Conservation (phyloP, 345 rosid genomes). For the Citrus unshiu region DNA sequence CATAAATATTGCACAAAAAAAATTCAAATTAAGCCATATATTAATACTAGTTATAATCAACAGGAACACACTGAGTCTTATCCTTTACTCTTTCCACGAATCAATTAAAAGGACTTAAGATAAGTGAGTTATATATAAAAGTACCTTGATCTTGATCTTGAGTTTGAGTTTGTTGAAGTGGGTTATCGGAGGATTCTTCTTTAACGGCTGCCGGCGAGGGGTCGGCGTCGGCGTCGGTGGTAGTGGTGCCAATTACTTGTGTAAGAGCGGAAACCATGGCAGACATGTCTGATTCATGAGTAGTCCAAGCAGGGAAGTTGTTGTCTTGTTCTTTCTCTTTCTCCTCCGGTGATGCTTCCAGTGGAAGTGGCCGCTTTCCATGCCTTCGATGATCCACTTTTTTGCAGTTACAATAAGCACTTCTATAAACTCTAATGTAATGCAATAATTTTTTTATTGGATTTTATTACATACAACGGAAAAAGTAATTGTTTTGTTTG, state of each 20-base stretch:
- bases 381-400: slow-evolving; percentile 81
- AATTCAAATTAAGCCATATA: neutral
- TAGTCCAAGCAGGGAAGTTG: slow-evolving; percentile 36
- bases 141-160: slow-evolving; percentile 40
- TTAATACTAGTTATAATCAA: neutral
- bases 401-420: neutral
- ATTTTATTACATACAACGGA: neutral
- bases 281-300: slow-evolving; percentile 55
- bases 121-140: neutral
- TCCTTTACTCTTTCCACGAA: neutral
- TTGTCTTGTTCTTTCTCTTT: slow-evolving; percentile 21
- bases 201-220: slow-evolving; percentile 17
- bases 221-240: neutral
- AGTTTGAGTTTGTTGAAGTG: slow-evolving; percentile 15
- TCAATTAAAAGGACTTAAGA: too few species aligned
- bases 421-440: neutral
- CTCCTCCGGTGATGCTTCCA: slow-evolving; percentile 53
- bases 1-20: neutral
- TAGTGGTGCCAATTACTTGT: slow-evolving; percentile 41
- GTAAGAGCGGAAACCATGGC: slow-evolving; percentile 85
- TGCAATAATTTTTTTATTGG: neutral
- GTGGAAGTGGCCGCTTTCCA: slow-evolving; percentile 76
- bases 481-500: too few species aligned
- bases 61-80: neutral
- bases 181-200: slow-evolving; percentile 22